phyloP scores from a whole-genome alignment of 768 basidiomycete genomes.

The Leucocoprinus sp. region DNA sequence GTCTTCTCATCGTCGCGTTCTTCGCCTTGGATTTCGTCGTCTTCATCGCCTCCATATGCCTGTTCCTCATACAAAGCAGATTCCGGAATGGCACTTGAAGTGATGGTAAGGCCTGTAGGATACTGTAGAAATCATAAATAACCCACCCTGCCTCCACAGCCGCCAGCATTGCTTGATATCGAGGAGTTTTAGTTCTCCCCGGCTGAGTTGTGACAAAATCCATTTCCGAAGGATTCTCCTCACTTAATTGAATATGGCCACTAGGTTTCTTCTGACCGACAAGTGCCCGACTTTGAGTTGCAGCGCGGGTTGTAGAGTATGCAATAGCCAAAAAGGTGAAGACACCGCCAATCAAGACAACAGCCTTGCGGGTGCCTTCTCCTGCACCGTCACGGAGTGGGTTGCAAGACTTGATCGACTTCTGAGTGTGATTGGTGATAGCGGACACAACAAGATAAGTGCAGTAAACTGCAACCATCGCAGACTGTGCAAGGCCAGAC shows the following conservation, averaged over 20 bases:
- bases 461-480: slow-evolving; percentile 95
- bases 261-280: slow-evolving; percentile 67
- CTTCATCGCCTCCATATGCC: slow-evolving; percentile 71
- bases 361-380: slow-evolving; percentile 68
- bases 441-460: slow-evolving; percentile 94
- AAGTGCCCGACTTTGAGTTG: slow-evolving; percentile 90
- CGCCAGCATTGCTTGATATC: slow-evolving; percentile 90
- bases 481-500: slow-evolving; percentile 89
- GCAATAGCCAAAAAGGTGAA: slow-evolving; percentile 99
- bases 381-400: slow-evolving; percentile 58
- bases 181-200: slow-evolving; percentile 71
- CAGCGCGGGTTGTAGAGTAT: slow-evolving; percentile 92
- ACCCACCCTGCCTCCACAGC: slow-evolving; percentile 91
- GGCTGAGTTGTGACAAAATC: slow-evolving; percentile 80
- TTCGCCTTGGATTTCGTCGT: slow-evolving; percentile 58
- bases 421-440: slow-evolving; percentile 84
- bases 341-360: slow-evolving; percentile 81
- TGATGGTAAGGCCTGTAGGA: not conserved
- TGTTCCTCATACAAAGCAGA: slow-evolving; percentile 83
- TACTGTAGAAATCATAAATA: not conserved
- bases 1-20: slow-evolving; percentile 86
- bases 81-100: slow-evolving; percentile 75
- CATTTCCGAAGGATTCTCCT: slow-evolving; percentile 56
- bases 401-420: slow-evolving; percentile 69
- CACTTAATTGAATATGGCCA: slow-evolving; percentile 59